A percentile compares a stretch with the other conserved stretches of the same genome.
Evolutionary conservation across 192 early-diverging fungal species (phyloP).

Genomic region (Phycomyces blakesleeanus): DNA sequence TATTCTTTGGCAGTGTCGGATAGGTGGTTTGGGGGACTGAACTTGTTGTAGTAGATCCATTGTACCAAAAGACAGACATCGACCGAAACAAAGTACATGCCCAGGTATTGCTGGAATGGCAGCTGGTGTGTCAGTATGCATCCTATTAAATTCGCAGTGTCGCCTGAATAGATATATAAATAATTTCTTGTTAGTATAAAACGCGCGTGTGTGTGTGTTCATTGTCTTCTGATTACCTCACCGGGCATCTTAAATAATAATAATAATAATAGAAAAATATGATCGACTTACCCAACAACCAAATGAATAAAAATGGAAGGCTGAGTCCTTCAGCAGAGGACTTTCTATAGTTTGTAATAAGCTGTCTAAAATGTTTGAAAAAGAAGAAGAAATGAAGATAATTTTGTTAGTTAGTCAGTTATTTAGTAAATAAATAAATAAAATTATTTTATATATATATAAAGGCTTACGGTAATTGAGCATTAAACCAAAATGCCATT

Average conservation of each 20-base stretch:
- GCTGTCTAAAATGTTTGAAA: slow-evolving; percentile 33
- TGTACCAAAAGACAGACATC: slow-evolving; percentile 26
- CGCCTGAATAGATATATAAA: slow-evolving; percentile 43
- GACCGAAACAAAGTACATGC: slow-evolving; percentile 22
- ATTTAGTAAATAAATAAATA: not conserved
- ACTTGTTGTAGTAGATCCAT: slow-evolving; percentile 26
- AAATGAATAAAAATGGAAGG: slow-evolving; percentile 57
- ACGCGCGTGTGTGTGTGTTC: no score
- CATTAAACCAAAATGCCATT: slow-evolving; percentile 67
- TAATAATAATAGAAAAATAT: not conserved
- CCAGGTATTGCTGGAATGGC: slow-evolving; percentile 57
- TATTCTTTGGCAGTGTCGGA: not conserved
- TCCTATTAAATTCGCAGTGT: slow-evolving; percentile 67
- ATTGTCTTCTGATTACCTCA: no score
- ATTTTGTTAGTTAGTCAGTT: no score
- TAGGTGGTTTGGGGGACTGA: not conserved
- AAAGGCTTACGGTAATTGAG: slow-evolving; percentile 61
- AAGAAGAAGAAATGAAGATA: no score
- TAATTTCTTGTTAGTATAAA: no score
- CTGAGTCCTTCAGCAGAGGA: slow-evolving; percentile 48
- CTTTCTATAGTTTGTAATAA: slow-evolving; percentile 50
- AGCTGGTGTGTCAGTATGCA: slow-evolving; percentile 68
- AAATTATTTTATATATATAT: no score
- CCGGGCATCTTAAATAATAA: no score
- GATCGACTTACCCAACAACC: slow-evolving; percentile 50